phyloP scores from a whole-genome alignment of 352 stramenopile species.

The Globisporangium okanoganense region DNA sequence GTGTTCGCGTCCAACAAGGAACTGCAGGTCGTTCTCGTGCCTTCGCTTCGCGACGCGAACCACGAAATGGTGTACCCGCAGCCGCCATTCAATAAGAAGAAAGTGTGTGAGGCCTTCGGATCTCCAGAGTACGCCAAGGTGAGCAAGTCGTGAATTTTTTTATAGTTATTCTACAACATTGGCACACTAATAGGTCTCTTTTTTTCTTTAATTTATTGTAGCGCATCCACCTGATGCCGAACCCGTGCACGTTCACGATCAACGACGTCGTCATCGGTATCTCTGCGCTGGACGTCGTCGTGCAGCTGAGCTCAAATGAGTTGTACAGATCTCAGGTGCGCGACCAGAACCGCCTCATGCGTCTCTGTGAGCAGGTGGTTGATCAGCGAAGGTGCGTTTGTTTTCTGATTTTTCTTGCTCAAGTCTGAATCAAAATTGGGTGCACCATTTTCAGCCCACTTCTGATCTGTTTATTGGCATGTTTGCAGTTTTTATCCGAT shows the following conservation, averaged over 20 bases:
- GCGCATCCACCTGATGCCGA: constrained; percentile 93
- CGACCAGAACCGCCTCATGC: constrained; percentile 70
- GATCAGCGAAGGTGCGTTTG: constrained; percentile 62
- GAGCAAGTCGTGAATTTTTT: neutral
- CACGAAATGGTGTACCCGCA: constrained; percentile 95
- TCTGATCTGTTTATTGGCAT: neutral
- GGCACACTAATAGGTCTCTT: too few relatives aligned
- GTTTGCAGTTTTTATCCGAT: constrained; percentile 65
- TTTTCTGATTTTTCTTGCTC: too few relatives aligned
- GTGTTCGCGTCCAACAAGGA: constrained; percentile 42
- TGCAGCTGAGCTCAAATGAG: constrained; percentile 82
- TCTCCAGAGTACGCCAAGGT: constrained; percentile 59
- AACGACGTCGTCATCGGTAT: constrained; percentile 94
- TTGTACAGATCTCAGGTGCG: constrained; percentile 50
- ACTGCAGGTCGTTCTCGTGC: constrained; percentile 92
- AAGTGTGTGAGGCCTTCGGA: constrained; percentile 67
- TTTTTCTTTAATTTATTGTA: too few relatives aligned
- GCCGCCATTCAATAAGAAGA: constrained; percentile 89
- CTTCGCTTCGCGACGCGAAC: constrained; percentile 94
- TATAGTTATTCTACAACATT: neutral
- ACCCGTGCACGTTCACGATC: constrained; percentile 94
- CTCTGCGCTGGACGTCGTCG: constrained; percentile 90
- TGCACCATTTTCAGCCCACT: too few relatives aligned
- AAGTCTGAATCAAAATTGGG: too few relatives aligned
- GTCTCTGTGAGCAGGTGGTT: constrained; percentile 75